Conservation (phyloP, 176 grass and related monocot genomes). For the Ensete glaucum region DNA sequence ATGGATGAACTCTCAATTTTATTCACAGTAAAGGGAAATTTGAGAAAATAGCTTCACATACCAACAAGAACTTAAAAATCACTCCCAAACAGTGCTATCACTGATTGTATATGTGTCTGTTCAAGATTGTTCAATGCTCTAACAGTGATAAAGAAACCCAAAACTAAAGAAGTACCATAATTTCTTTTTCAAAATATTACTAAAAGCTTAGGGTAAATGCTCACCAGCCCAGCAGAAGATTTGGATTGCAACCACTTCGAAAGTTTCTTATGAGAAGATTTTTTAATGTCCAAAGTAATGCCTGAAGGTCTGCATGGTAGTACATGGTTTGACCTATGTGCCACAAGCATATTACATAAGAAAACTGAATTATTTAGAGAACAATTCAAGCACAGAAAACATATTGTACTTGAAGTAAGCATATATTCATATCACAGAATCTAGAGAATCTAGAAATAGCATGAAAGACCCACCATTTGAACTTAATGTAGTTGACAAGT, state of each 20-base stretch:
- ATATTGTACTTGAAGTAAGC: background rate
- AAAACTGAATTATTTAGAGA: background rate
- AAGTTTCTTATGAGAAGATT: conserved; percentile 84
- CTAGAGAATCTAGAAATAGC: background rate
- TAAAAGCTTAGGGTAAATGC: conserved; percentile 1
- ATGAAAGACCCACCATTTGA: background rate
- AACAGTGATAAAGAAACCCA: background rate
- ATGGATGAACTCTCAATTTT: too few species aligned
- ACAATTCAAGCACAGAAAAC: conserved; percentile 1
- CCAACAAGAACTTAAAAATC: too few species aligned
- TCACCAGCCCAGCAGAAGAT: conserved; percentile 69
- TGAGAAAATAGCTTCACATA: too few species aligned
- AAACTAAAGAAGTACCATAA: background rate
- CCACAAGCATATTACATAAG: background rate
- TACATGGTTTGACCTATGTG: conserved; percentile 76
- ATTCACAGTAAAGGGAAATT: too few species aligned
- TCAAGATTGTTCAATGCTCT: background rate
- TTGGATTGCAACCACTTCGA: conserved; percentile 95
- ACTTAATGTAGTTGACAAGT: background rate
- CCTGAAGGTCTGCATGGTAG: conserved; percentile 83
- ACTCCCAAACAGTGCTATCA: too few species aligned
- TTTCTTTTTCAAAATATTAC: background rate
- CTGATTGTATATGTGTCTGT: background rate
- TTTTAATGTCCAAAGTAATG: conserved; percentile 85
- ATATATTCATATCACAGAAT: background rate